Base-by-base conservation (phyloP, 257 asterid genomes). In the Anisodus tanguticus region DNA sequence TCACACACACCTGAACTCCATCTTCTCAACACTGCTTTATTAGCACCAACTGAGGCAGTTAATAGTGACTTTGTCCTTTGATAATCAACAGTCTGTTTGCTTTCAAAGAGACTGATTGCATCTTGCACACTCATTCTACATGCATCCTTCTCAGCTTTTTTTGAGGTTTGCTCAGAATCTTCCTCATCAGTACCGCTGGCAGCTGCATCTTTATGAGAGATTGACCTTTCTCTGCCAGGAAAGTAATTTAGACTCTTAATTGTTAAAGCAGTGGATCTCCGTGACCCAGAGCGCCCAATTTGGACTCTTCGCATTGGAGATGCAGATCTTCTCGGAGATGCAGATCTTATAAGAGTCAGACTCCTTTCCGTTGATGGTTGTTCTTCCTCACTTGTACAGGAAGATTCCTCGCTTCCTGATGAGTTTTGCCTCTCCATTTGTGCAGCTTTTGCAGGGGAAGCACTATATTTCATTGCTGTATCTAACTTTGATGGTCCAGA, bases 271-370 rank as follows among this genome's bases (percentile, higher is more conserved):
- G 99, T 91, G 31, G 99, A 86, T 86, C 98, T 93, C 57, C 99
- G 96, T 41, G 98, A 91, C 59, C 99, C 99, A 84, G 97, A 88
- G 60, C 98, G 89, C 66, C 99, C 99, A 39, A 97, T 90, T 88
- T 97, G 99, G 83, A 97, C 83, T 90, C 99, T 93, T 72, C 98
- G 90, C 99, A 97, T 95, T 76, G 99, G 99, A 89, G 99, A 97
- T 71, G 98, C 97, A 49, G 98, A 92, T 90, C 98, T 92, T 89
- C 98, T 90, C 16, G 98, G 99, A 71, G 99, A 95, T 83, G 97
- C 93, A 59, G 93, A 86, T 91, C 99, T 87, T 83, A 88, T 82
- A 17, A 92, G 91, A 60, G 94, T 81, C 63, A 98, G 90, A 88
- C 98, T 97, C 89, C 99, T 89, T 89, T 95, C 98, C 0, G 53